A percentile compares a stretch with the other conserved stretches of the same genome.
phyloP scores from a whole-genome alignment of 2,329 filamentous ascomycete genomes.

The Metarhizium album region DNA sequence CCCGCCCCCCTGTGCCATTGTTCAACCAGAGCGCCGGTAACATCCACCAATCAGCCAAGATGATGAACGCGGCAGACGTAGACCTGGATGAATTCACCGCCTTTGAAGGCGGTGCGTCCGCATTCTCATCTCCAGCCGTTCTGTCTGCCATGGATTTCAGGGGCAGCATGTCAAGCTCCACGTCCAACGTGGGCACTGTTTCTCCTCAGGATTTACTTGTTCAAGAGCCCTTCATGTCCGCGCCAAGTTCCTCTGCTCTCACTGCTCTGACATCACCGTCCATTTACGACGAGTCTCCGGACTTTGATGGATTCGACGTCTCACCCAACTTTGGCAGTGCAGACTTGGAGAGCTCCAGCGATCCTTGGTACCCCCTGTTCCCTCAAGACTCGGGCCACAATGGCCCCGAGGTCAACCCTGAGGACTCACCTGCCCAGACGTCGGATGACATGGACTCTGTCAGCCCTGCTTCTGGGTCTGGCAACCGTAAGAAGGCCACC shows the following conservation, averaged over 20 bases:
- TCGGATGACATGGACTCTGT: conserved; percentile 39
- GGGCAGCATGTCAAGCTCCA: conserved; percentile 36
- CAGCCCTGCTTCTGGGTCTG: conserved; percentile 26
- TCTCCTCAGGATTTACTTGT: conserved; percentile 75
- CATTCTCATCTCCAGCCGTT: conserved; percentile 43
- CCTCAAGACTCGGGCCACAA: conserved; percentile 33
- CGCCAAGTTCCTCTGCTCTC: conserved; percentile 71
- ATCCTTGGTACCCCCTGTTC: conserved; percentile 65
- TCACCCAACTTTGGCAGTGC: conserved; percentile 63
- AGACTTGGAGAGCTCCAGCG: conserved; percentile 42
- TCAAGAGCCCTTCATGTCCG: conserved; percentile 58
- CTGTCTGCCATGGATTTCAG: conserved; percentile 40
- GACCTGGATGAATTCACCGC: conserved; percentile 47
- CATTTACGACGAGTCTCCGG: conserved; percentile 66
- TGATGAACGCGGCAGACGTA: conserved; percentile 43
- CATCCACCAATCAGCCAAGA: conserved; percentile 33
- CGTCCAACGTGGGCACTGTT: conserved; percentile 56
- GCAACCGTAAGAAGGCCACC: conserved; percentile 36
- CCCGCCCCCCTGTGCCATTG: conserved; percentile 60
- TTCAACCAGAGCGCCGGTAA: conserved; percentile 52
- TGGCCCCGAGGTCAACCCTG: conserved; percentile 18
- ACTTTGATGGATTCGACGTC: conserved; percentile 62
- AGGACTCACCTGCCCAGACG: conserved; percentile 31
- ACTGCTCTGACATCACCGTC: conserved; percentile 81
- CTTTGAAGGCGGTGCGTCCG: conserved; percentile 41